These are phyloP conservation scores for Saccharomycopsis hybrid DNA, from an alignment of 1,139 yeast species.

Conservation along the genomic window DNA sequence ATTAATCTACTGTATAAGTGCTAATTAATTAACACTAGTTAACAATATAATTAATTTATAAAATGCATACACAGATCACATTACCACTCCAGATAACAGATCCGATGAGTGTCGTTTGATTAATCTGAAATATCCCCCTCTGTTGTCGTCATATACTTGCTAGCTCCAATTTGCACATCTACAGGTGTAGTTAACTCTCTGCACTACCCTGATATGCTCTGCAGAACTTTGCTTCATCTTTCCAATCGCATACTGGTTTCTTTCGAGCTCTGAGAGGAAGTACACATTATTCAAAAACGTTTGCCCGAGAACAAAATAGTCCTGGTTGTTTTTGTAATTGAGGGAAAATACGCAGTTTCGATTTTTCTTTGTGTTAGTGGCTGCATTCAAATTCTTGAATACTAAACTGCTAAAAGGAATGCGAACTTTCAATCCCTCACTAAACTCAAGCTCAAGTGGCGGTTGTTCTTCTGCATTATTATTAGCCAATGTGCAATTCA, in stretches of 20 bases:
- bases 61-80: too few species aligned
- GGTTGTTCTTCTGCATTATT: too few species aligned
- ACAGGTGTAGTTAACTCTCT: too few species aligned
- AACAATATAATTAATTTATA: too few species aligned
- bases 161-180: too few species aligned
- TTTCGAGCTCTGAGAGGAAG: conserved; percentile 14
- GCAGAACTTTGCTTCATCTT: conserved; percentile 2
- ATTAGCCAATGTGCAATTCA: conserved; percentile 14
- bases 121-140: too few species aligned
- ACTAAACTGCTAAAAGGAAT: conserved; percentile 19
- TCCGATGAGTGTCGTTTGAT: too few species aligned
- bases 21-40: too few species aligned
- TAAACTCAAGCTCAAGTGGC: conserved; percentile 11
- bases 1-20: too few species aligned
- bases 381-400: conserved; percentile 18
- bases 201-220: too few species aligned
- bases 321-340: conserved; percentile 16
- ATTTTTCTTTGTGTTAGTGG: conserved; percentile 14
- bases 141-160: too few species aligned
- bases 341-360: conserved; percentile 19
- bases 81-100: too few species aligned
- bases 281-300: conserved; percentile 19
- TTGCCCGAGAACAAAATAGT: conserved; percentile 18
- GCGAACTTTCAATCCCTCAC: conserved; percentile 14
- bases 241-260: conserved; percentile 10